Evolutionary conservation across 2,329 filamentous ascomycete species (phyloP), one percentile per base, ranked within the genome.

Genomic region (Epichloe hybrida): DNA sequence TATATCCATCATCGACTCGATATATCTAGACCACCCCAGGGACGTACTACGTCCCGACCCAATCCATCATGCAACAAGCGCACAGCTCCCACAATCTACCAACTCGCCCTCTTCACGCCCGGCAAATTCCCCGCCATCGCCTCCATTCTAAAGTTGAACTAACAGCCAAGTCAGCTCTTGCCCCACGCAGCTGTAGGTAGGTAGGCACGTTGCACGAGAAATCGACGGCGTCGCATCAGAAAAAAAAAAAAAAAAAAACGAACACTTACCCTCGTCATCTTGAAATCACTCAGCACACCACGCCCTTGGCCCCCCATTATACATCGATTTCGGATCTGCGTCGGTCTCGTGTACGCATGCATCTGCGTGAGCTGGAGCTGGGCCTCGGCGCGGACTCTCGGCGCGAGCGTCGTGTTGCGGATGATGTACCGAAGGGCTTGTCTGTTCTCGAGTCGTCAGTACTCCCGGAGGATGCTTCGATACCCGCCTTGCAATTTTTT

Each of bases 111-210:
- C 77, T 84, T 88, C 50, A 98, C 93, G 61, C 93, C 93, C 0
- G 93, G 91, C 49, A 98, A 66, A 54, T 88, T 81, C 48, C 93
- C 93, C 35, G 79, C 83, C 55, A 96, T 72, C 17, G 93, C 93
- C 67, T 95, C 84, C 70, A 93, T 74, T 66, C 93, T 81, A 73
- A 98, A 98, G 72, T 91, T 88, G 69, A 79, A 98, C 91, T 97
- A 62, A 62, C 1, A 0, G 8, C 27, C 27, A 9, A 27, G 27
- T 43, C 20, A 50, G 49, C 50, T n/a, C 54, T 68, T 53, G 68
- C 67, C 56, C 8, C 40, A 20, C 35, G 5, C 6, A 37, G 23
- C 15, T 3, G 17, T 3, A 21, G 23, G 23, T 6, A 23, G 21
- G 21, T 6, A 12, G 20, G 20, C 13, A 41, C 1, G 20, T 31